phyloP scores from a whole-genome alignment of 2,329 filamentous ascomycete genomes.

The Nigrograna mackinnonii region DNA sequence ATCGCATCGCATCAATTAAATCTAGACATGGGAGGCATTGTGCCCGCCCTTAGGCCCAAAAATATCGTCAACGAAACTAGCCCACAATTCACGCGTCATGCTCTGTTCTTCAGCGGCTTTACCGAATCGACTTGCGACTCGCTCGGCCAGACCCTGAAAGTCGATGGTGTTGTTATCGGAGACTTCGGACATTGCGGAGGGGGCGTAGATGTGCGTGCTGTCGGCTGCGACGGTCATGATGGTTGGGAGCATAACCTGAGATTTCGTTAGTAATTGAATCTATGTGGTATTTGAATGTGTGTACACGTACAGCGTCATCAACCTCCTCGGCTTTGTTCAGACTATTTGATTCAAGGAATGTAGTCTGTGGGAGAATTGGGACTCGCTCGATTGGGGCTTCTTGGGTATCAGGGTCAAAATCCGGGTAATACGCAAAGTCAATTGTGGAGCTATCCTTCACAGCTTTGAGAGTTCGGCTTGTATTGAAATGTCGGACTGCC shows the following conservation, averaged over 20 bases:
- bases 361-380: conserved; percentile 50
- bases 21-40: too few species aligned
- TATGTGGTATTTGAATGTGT: background rate
- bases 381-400: conserved; percentile 47
- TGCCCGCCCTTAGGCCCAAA: too few species aligned
- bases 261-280: conserved; percentile 7
- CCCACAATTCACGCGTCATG: conserved; percentile 50
- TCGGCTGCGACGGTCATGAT: conserved; percentile 59
- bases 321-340: conserved; percentile 17
- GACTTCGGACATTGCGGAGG: conserved; percentile 61
- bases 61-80: conserved; percentile 54
- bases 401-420: conserved; percentile 48
- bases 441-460: conserved; percentile 63
- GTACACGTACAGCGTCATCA: conserved; percentile 21
- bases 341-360: conserved; percentile 10
- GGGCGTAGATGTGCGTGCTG: conserved; percentile 49
- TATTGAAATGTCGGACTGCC: conserved; percentile 62
- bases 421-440: conserved; percentile 65
- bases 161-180: conserved; percentile 60
- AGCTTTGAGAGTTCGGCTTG: conserved; percentile 59
- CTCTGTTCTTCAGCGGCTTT: conserved; percentile 46
- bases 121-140: conserved; percentile 39
- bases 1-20: too few species aligned
- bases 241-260: conserved; percentile 57
- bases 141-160: conserved; percentile 60